Percentiles rank a stretch among this genome's conserved stretches.
These are phyloP conservation scores for Russula emetica DNA, from an alignment of 768 basidiomycete genomes.

Conservation along the genomic window DNA sequence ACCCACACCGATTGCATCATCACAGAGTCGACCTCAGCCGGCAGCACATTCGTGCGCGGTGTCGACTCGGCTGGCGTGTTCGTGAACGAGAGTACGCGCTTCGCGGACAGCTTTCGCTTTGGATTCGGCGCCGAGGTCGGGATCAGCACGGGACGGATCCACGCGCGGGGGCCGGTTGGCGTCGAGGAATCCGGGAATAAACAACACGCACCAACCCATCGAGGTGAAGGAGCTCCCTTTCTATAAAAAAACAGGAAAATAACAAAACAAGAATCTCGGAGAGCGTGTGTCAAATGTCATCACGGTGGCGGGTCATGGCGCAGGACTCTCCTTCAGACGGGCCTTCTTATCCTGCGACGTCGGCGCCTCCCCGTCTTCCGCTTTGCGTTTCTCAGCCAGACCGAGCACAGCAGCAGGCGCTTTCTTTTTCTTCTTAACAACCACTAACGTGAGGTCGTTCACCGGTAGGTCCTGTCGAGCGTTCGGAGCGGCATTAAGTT, in stretches of 20 bases:
- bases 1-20: slow-evolving; percentile 94
- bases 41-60: slow-evolving; percentile 76
- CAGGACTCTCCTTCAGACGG: slow-evolving; percentile 43
- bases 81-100: slow-evolving; percentile 92
- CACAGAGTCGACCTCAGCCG: slow-evolving; percentile 67
- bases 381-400: slow-evolving; percentile 58
- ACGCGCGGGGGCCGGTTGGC: slow-evolving; percentile 94
- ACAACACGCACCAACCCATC: slow-evolving; percentile 55
- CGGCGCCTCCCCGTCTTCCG: slow-evolving; percentile 51
- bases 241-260: slow-evolving; percentile 30
- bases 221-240: slow-evolving; percentile 46
- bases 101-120: slow-evolving; percentile 94
- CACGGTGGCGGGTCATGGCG: slow-evolving; percentile 25
- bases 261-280: background rate
- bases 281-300: background rate
- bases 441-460: slow-evolving; percentile 80
- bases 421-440: slow-evolving; percentile 82
- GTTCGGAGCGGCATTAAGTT: slow-evolving; percentile 48
- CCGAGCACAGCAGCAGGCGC: slow-evolving; percentile 34
- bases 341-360: slow-evolving; percentile 60
- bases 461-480: slow-evolving; percentile 43
- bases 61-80: slow-evolving; percentile 92
- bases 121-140: slow-evolving; percentile 98
- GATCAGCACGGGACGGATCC: slow-evolving; percentile 93
- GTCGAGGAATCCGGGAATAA: slow-evolving; percentile 75